Evolutionary conservation across 2,329 filamentous ascomycete species (phyloP).

Genomic region (Didymella pinodella): DNA sequence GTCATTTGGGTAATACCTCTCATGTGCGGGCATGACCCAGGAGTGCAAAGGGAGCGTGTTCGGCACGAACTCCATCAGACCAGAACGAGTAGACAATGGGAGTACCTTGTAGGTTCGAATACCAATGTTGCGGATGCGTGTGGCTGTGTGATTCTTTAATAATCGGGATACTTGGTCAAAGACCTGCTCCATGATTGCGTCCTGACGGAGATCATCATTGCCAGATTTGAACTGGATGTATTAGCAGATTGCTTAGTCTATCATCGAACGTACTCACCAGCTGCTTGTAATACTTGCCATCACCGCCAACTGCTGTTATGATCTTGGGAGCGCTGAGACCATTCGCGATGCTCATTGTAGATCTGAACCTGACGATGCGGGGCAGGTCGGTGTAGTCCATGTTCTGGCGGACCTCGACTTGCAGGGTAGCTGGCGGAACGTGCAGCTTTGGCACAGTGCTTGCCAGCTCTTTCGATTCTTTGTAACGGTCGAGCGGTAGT

Average conservation of each 20-base stretch:
- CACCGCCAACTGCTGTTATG: constrained; percentile 78
- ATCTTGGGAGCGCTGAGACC: constrained; percentile 95
- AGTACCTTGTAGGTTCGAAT: constrained; percentile 98
- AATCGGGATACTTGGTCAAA: constrained; percentile 95
- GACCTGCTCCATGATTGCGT: constrained; percentile 99
- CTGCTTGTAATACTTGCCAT: constrained; percentile 85
- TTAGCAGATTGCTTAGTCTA: constrained; percentile 3
- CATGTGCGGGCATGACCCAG: constrained; percentile 89
- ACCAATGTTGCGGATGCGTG: constrained; percentile 84
- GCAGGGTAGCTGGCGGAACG: constrained; percentile 89
- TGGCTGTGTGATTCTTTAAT: constrained; percentile 83
- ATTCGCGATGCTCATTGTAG: constrained; percentile 82
- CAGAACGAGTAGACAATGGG: constrained; percentile 82
- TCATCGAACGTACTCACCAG: constrained; percentile 61
- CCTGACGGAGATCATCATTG: constrained; percentile 94
- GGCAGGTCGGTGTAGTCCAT: constrained; percentile 81
- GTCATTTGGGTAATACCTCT: constrained; percentile 84
- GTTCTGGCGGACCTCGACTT: constrained; percentile 75
- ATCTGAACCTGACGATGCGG: constrained; percentile 73
- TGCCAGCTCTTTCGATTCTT: constrained; percentile 69
- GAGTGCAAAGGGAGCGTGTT: constrained; percentile 93
- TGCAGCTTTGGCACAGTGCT: constrained; percentile 68
- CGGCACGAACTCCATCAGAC: constrained; percentile 95
- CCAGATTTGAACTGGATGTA: constrained; percentile 80
- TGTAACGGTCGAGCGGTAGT: constrained; percentile 68